Evolutionary conservation across 1,284 basidiomycete species (phyloP).

Genomic region (Ceratobasidium sp.): DNA sequence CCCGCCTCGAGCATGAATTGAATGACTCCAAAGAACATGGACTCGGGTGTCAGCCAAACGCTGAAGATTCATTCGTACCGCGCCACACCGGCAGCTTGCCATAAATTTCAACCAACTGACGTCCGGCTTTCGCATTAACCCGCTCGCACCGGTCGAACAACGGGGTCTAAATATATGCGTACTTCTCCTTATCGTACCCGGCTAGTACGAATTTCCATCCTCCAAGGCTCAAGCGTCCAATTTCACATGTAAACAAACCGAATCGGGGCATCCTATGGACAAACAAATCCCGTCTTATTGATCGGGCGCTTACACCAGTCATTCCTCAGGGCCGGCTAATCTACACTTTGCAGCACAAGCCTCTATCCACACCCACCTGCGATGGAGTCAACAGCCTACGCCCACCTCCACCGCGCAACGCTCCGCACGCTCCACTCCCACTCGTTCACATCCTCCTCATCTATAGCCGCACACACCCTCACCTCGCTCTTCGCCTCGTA

Average conservation of each 20-base stretch:
- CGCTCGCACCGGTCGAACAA: no score
- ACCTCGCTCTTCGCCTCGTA: constrained; percentile 80
- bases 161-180: no score
- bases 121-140: no score
- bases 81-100: no score
- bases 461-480: constrained; percentile 74
- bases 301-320: constrained; percentile 26
- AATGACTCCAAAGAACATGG: no score
- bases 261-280: background rate
- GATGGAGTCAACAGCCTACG: constrained; percentile 47
- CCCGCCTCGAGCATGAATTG: no score
- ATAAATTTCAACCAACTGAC: no score
- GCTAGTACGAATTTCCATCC: background rate
- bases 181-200: no score
- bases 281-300: constrained; percentile 24
- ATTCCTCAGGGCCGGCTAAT: constrained; percentile 20
- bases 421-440: constrained; percentile 79
- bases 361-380: background rate
- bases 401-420: constrained; percentile 72
- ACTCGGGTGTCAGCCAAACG: no score
- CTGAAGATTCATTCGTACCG: no score
- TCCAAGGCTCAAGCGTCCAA: background rate
- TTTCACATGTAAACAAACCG: background rate
- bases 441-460: constrained; percentile 77
- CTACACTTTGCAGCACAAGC: background rate